phyloP scores from a whole-genome alignment of 2,329 filamentous ascomycete species.

The Calcarisporium arbuscula region DNA sequence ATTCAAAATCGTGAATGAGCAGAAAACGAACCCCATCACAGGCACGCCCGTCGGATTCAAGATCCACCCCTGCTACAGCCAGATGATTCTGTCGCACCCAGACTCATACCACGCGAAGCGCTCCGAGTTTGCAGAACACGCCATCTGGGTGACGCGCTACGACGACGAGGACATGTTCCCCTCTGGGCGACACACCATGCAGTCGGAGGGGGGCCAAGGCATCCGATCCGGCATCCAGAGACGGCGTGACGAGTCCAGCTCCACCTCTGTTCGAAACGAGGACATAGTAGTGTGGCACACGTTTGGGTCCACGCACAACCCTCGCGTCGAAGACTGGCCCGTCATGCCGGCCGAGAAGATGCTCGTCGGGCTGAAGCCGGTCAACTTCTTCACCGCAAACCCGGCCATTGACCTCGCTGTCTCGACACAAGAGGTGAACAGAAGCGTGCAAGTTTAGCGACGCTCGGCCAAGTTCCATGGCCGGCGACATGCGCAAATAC shows the following conservation, averaged over 20 bases:
- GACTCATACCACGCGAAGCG: constrained; percentile 32
- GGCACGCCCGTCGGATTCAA: constrained; percentile 40
- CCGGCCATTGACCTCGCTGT: constrained; percentile 1
- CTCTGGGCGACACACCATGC: constrained; percentile 37
- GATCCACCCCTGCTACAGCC: constrained; percentile 38
- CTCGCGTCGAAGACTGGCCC: constrained; percentile 60
- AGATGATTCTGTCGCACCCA: constrained; percentile 34
- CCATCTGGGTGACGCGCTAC: constrained; percentile 39
- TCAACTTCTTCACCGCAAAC: constrained; percentile 43
- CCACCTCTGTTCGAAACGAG: constrained; percentile 37
- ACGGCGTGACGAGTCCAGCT: constrained; percentile 25
- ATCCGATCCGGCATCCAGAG: constrained; percentile 24
- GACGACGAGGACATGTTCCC: constrained; percentile 36
- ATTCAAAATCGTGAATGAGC: constrained; percentile 44
- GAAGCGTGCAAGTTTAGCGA: too few relatives aligned
- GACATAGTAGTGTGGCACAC: constrained; percentile 54
- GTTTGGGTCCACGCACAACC: constrained; percentile 57
- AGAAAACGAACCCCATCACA: constrained; percentile 33
- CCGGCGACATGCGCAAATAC: too few relatives aligned
- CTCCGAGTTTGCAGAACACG: constrained; percentile 36
- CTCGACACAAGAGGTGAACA: too few relatives aligned
- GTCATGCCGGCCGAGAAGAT: constrained; percentile 60
- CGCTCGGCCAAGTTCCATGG: too few relatives aligned
- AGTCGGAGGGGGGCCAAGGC: constrained; percentile 36
- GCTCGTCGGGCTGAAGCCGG: constrained; percentile 42